phyloP scores from a whole-genome alignment of 306 rosid species.

The Cicer pinnatifidum region DNA sequence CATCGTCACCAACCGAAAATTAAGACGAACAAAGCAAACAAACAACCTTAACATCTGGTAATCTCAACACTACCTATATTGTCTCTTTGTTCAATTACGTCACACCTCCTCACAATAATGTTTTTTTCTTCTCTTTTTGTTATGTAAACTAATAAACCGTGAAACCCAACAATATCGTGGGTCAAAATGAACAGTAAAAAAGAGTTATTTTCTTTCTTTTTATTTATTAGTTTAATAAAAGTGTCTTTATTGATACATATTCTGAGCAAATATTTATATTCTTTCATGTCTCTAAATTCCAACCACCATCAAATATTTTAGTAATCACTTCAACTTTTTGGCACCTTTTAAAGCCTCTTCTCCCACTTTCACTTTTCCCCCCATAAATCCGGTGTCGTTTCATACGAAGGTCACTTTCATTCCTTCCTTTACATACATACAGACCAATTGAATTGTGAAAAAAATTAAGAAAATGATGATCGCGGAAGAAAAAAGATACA shows the following conservation, averaged over 20 bases:
- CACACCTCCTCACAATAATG: not conserved
- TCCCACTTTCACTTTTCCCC: slow-evolving; percentile 9
- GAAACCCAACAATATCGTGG: too few relatives aligned
- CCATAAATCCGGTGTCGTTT: slow-evolving; percentile 30
- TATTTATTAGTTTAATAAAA: not conserved
- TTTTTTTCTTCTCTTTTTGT: too few relatives aligned
- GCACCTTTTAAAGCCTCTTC: not conserved
- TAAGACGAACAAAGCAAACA: not conserved
- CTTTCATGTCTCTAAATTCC: slow-evolving; percentile 6
- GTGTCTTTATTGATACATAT: slow-evolving; percentile 34
- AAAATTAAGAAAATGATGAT: slow-evolving; percentile 35
- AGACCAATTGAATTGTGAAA: not conserved
- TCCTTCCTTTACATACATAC: not conserved
- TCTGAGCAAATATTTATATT: slow-evolving; percentile 29
- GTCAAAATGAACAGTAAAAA: too few relatives aligned
- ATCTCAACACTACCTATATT: not conserved
- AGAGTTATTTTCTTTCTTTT: not conserved
- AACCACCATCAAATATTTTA: slow-evolving; percentile 13
- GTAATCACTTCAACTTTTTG: not conserved
- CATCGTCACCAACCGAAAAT: not conserved
- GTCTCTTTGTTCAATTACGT: slow-evolving; percentile 30
- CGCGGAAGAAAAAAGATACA: not conserved
- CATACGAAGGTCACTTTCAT: not conserved
- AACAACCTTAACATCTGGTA: not conserved
- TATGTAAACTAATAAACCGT: too few relatives aligned